Evolutionary conservation across 2,329 filamentous ascomycete species (phyloP), one percentile per base, ranked within the genome.

Genomic region (Pseudogymnoascus sp.): DNA sequence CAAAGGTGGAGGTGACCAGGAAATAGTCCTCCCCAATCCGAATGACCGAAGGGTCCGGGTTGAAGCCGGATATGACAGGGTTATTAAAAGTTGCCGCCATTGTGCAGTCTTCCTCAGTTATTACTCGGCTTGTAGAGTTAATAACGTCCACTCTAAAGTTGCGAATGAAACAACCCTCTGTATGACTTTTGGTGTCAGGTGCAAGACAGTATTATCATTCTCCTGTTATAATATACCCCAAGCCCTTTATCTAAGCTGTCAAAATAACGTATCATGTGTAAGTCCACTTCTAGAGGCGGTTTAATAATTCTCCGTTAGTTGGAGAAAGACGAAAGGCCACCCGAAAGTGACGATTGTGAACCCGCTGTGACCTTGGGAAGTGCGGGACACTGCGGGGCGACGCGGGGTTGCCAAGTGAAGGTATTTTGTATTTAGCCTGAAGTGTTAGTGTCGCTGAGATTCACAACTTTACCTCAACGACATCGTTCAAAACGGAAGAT

Each of bases 1-100:
- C 84, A 64, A 88, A 87, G 0, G 82, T 84, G 0, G 84, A 87
- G 3, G 83, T 87, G 38, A 81, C 81, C 28, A 87, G 78, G 70
- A 82, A 87, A 70, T 81, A 87, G 67, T 81, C 78, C 53, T 74
- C 66, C 10, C 73, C 73, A 12, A 81, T 77, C 4, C 80, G 75
- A n/a, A 81, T 66, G 44, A 83, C 77, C 8, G 67, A 66, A 12
- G 85, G 84, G 66, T 88, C 85, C 5, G 84, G 83, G 63, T 87
- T 86, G 74, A 85, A 87, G 23, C 84, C 84, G 1, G 66, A 56
- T 31, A 56, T 56, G 28, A 56, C 36, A 14, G 38, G 59, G 34
- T 38, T 60, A 16, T 56, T 56, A 16, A 56, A 56, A 1, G 50
- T 56, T 56, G 50, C 50, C 50, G 25, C 50, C 50, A 56, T 56